Conservation (phyloP, 306 rosid genomes). For the Fragaria vesca region DNA sequence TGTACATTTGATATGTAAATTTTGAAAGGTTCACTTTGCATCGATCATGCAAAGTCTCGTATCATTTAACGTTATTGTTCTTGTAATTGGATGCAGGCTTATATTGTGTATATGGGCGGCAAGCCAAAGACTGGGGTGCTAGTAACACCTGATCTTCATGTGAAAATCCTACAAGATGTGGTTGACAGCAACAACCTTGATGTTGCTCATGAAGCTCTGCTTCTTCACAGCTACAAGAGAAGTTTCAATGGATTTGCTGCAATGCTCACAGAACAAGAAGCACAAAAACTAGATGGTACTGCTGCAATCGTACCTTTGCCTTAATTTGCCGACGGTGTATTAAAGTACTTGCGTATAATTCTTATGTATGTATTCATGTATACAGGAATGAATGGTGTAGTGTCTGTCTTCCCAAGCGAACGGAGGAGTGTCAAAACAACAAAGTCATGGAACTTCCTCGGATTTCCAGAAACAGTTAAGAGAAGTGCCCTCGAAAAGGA, state of each 20-base stretch:
- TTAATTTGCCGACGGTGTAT: neutral
- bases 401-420: constrained; percentile 22
- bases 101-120: neutral
- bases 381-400: constrained; percentile 27
- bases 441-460: constrained; percentile 49
- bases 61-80: too few relatives aligned
- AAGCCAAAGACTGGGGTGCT: neutral
- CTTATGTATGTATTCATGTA: neutral
- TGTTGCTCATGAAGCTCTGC: constrained; percentile 8
- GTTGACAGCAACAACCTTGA: neutral
- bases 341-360: neutral
- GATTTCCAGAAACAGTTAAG: constrained; percentile 18
- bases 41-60: too few relatives aligned
- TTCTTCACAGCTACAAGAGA: constrained; percentile 26
- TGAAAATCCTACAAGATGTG: neutral
- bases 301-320: neutral
- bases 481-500: constrained; percentile 24
- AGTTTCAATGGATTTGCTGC: constrained; percentile 46
- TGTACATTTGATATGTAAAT: too few relatives aligned
- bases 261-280: constrained; percentile 38
- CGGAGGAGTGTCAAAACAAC: constrained; percentile 27
- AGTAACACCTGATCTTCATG: neutral
- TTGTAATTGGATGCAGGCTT: neutral
- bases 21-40: too few relatives aligned
- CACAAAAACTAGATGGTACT: constrained; percentile 34